Base-by-base conservation (phyloP, 768 basidiomycete species). In the Tremella mesenterica region DNA sequence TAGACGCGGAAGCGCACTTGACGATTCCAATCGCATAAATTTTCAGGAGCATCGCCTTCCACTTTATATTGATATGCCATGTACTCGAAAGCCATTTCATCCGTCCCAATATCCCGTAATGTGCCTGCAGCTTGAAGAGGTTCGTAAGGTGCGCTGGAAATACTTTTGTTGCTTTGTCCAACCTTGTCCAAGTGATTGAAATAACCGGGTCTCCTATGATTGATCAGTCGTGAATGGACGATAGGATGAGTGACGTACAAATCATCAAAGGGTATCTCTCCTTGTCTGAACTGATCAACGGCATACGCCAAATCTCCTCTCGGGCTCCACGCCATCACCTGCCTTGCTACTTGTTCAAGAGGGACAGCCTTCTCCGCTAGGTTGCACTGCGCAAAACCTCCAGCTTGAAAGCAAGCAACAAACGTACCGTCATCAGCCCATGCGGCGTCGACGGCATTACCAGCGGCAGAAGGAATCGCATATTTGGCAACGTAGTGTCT, bases 191-290 rank as follows among this genome's bases (percentile, higher is more conserved):
- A 64, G 43, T 65, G 61, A 52, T 47, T 60, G 1, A 57, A 53
- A 48, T 64, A 63, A 53, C 70, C 70, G 0, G 59, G 60, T 53
- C 70, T 67, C 8, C 69, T 70, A 47, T 4, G 41, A 56, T 26
- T 14, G 10, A 18, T 48, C 39, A 53, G 28, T 28, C 33, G 2
- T 41, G 16, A 26, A 31, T 46, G 21, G 28, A 20, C 4, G 6
- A 18, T 8, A 23, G 21, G 27, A 26, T 38, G 6, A 13, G 20
- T 55, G 28, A 62, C 70, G 65, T 48, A 72, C 69, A 70, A 44
- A 54, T 73, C 71, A 44, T 73, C 71, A 52, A 73, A 73, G 0
- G 71, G 71, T 2, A 71, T 58, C 48, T 73, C 71, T 38, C 71
- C 71, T 10, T 53, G 45, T 26, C 58, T 60, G 60, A 69, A 73